phyloP scores from a whole-genome alignment of 495 filamentous ascomycete genomes.

The Hypoxylon trugodes region DNA sequence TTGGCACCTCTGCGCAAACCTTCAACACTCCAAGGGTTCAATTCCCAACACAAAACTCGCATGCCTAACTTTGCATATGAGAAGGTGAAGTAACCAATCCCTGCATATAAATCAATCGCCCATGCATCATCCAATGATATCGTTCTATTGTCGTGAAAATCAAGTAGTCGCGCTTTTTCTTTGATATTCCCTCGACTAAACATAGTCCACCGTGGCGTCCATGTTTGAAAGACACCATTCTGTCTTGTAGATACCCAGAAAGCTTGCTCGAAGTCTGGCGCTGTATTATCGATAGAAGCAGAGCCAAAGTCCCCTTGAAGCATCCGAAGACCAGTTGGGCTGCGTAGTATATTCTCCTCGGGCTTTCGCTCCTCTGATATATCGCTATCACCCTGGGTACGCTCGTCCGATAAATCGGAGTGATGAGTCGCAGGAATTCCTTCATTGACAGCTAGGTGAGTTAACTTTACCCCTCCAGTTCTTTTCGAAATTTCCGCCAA shows the following conservation, averaged over 20 bases:
- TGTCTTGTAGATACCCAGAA: conserved; percentile 82
- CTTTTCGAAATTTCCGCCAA: conserved; percentile 60
- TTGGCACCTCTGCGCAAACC: conserved; percentile 74
- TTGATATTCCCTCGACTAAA: conserved; percentile 86
- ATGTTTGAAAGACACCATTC: conserved; percentile 82
- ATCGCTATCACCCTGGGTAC: background rate
- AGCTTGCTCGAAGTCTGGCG: conserved; percentile 64
- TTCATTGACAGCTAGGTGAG: conserved; percentile 77
- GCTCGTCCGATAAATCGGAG: background rate
- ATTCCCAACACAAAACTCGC: conserved; percentile 83
- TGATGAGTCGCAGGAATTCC: conserved; percentile 65
- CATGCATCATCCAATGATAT: conserved; percentile 26
- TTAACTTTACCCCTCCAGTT: conserved; percentile 52
- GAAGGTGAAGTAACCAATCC: conserved; percentile 93
- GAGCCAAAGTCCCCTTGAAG: conserved; percentile 75
- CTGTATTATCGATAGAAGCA: background rate
- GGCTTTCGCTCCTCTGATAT: background rate
- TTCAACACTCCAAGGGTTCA: conserved; percentile 89
- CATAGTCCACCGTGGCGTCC: conserved; percentile 91
- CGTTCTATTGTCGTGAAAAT: conserved; percentile 46
- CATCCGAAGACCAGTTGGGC: conserved; percentile 67
- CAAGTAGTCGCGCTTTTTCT: conserved; percentile 82
- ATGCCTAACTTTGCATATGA: conserved; percentile 77
- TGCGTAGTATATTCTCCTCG: conserved; percentile 70
- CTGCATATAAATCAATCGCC: conserved; percentile 87